phyloP scores from a whole-genome alignment of 106 monocot species.

The Dendrobium chrysotoxum region DNA sequence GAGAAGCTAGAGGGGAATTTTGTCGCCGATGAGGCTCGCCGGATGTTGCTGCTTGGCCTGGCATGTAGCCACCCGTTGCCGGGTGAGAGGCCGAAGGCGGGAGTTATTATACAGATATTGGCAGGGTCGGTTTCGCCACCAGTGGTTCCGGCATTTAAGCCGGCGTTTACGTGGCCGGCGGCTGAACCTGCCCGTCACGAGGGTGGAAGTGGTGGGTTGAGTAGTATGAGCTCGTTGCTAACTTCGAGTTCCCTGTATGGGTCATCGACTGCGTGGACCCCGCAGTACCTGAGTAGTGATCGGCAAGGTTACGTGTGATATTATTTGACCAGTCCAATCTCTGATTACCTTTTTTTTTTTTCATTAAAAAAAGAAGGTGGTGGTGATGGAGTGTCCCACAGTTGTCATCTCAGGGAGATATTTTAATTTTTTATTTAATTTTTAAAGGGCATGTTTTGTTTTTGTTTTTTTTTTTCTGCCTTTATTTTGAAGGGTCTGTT shows the following conservation, averaged over 20 bases:
- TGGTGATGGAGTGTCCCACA: too few species aligned
- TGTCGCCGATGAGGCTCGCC: constrained; percentile 24
- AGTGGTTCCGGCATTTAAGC: constrained; percentile 35
- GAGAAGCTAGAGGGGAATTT: background rate
- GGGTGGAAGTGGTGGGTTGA: background rate
- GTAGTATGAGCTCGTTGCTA: constrained; percentile 2
- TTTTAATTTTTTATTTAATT: too few species aligned
- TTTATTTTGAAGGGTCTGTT: too few species aligned
- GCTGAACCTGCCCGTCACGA: constrained; percentile 4
- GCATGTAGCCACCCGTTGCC: constrained; percentile 55
- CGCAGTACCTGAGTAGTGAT: background rate
- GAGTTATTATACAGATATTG: constrained; percentile 35
- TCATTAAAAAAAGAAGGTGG: too few species aligned
- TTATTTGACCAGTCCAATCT: background rate
- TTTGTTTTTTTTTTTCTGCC: too few species aligned
- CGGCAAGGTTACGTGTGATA: background rate
- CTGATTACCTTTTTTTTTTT: too few species aligned
- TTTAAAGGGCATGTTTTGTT: too few species aligned
- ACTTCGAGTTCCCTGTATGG: constrained; percentile 17
- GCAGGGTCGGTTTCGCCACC: constrained; percentile 29
- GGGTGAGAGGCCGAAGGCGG: constrained; percentile 43
- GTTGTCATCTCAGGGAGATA: too few species aligned
- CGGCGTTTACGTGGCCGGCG: constrained; percentile 47
- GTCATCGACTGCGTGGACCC: constrained; percentile 17
- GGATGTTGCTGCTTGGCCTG: constrained; percentile 50